Evolutionary conservation across 768 basidiomycete species (phyloP), one percentile per base, ranked within the genome.

Genomic region (Naganishia onofrii): DNA sequence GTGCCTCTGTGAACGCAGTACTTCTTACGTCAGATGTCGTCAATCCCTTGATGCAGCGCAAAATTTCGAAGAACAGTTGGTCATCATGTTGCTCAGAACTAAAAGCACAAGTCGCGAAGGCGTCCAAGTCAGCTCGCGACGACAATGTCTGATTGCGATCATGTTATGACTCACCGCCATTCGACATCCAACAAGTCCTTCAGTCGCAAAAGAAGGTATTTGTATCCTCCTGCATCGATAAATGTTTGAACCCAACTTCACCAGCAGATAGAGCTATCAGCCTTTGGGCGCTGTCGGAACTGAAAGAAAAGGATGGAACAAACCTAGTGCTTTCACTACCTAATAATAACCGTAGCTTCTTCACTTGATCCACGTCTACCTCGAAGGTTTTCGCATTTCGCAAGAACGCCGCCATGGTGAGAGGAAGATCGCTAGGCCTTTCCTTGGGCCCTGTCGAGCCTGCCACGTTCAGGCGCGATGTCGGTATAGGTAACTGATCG

Each of bases 41-140:
- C 3, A 99, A 84, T 0, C 91, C 96, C 81, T 96, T 96, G 81
- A 98, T 87, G 82, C 93, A 97, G 2, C 93, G 88, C 48, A 98
- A 83, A 1, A 98, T 83, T 79, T 97, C 94, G 73, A 95, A 89
- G 19, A 99, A 84, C 52, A 96, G 84, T 78, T 96, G 89, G 77
- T 98, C 96, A 76, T 96, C 96, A 73, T 96, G 95, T 77, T 98
- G 95, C 78, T 99, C 96, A 79, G 98, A 95, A 73, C 93, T 93
- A 75, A n/a, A 23, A 34, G 6, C 32, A 63, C 58, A 21, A 4
- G 52, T 23, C 5, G 17, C 51, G 34, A 13, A 13, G 36, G 57
- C 28, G 66, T 44, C 28, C 21, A 23, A 23, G 13, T 36, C 21
- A 23, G 32, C 10, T 55, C 34, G 12, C 34, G 4, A 34, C 3